phyloP scores from a whole-genome alignment of 805 yeast species.

The Candida manassasensis region DNA sequence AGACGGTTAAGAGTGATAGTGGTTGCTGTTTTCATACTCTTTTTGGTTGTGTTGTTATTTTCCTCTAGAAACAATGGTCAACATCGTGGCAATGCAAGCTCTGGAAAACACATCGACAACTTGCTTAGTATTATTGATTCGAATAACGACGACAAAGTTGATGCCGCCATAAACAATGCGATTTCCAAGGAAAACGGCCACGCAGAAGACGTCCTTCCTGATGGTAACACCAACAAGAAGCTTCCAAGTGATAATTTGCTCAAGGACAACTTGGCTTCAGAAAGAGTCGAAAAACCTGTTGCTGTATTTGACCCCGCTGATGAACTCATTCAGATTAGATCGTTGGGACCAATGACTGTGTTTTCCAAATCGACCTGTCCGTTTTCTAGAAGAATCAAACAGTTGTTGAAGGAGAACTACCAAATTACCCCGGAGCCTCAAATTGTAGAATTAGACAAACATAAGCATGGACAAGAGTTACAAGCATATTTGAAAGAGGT shows the following conservation, averaged over 20 bases:
- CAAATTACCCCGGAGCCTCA: slow-evolving; percentile 66
- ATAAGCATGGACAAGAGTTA: slow-evolving; percentile 67
- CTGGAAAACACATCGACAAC: neutral
- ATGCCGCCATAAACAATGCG: slow-evolving; percentile 37
- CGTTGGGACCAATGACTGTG: slow-evolving; percentile 60
- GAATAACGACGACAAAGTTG: slow-evolving; percentile 30
- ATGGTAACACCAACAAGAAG: slow-evolving; percentile 1
- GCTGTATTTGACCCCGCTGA: slow-evolving; percentile 30
- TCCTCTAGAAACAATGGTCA: neutral
- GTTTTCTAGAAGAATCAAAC: slow-evolving; percentile 66
- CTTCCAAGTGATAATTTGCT: neutral
- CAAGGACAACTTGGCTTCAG: slow-evolving; percentile 5
- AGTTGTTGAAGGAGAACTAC: slow-evolving; percentile 57
- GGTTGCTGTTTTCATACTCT: neutral
- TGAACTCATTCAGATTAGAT: slow-evolving; percentile 50
- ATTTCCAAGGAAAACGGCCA: slow-evolving; percentile 19
- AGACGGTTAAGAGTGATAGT: slow-evolving; percentile 4
- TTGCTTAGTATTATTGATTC: slow-evolving; percentile 25
- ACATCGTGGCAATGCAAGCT: neutral
- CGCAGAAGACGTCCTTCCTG: neutral
- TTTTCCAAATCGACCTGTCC: slow-evolving; percentile 65
- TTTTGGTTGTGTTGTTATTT: slow-evolving; percentile 1
- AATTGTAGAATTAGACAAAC: slow-evolving; percentile 79
- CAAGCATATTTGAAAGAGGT: slow-evolving; percentile 64
- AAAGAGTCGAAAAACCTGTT: slow-evolving; percentile 2